Evolutionary conservation across 441 rosid species (phyloP).

Genomic region (Euphorbia schlechtendalii): DNA sequence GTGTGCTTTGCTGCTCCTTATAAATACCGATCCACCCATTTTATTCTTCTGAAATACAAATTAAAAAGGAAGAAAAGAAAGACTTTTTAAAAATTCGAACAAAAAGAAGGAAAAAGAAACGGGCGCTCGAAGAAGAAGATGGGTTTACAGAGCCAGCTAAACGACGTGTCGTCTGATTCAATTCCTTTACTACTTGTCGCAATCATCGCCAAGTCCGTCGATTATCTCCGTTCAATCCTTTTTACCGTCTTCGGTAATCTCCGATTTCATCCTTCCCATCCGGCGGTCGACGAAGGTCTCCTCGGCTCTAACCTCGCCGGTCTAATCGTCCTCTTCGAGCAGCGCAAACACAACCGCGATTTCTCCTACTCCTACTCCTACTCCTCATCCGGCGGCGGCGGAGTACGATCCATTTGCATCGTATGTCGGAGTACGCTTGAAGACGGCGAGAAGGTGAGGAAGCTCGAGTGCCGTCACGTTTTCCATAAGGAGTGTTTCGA

Average conservation of each 20-base stretch:
- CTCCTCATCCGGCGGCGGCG: neutral
- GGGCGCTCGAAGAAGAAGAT: slow-evolving; percentile 16
- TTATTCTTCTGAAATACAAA: too few species aligned
- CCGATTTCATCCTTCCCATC: slow-evolving; percentile 15
- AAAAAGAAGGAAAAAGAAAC: neutral
- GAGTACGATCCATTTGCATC: slow-evolving; percentile 38
- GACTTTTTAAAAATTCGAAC: neutral
- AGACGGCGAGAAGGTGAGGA: slow-evolving; percentile 68
- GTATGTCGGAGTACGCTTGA: slow-evolving; percentile 48
- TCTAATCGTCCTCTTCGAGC: slow-evolving; percentile 59
- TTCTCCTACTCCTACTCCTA: slow-evolving; percentile 36
- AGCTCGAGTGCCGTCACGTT: slow-evolving; percentile 74
- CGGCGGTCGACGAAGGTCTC: slow-evolving; percentile 10
- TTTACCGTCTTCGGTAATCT: slow-evolving; percentile 16
- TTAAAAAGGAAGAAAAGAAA: too few species aligned
- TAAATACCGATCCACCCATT: neutral
- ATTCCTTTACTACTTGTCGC: slow-evolving; percentile 46
- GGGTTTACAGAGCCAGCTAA: slow-evolving; percentile 62
- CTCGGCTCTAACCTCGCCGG: slow-evolving; percentile 48
- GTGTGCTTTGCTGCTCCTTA: too few species aligned
- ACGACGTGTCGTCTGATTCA: slow-evolving; percentile 70
- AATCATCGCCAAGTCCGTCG: slow-evolving; percentile 44
- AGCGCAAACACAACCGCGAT: slow-evolving; percentile 51
- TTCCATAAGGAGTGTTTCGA: slow-evolving; percentile 71
- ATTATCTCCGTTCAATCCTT: slow-evolving; percentile 37